Percentiles rank a stretch among this genome's conserved stretches.
Evolutionary conservation across 306 rosid species (phyloP).

Genomic region (Cicer yamashitae): DNA sequence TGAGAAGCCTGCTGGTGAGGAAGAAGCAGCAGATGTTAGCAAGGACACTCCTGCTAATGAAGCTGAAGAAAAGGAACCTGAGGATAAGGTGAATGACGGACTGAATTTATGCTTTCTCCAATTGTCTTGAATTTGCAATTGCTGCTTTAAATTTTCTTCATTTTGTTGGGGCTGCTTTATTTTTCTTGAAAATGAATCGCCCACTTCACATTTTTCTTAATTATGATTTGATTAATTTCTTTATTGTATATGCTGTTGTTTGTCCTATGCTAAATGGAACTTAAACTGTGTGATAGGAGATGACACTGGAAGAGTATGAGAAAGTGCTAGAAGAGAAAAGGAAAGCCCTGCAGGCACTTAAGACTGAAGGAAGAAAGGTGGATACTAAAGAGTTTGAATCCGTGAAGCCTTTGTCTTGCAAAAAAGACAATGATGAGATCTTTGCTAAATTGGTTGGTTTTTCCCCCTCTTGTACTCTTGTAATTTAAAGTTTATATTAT

Average conservation of each 20-base stretch:
- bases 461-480: neutral
- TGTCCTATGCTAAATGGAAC: conserved; percentile 21
- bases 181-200: neutral
- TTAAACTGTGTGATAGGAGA: conserved; percentile 62
- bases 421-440: conserved; percentile 77
- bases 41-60: no score
- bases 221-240: no score
- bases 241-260: neutral
- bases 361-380: conserved; percentile 85
- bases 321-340: conserved; percentile 86
- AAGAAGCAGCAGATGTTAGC: no score
- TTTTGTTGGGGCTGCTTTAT: conserved; percentile 1
- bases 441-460: conserved; percentile 76
- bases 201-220: no score
- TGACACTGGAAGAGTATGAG: conserved; percentile 96
- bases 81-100: no score
- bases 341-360: conserved; percentile 74
- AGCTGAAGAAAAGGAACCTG: no score
- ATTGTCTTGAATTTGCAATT: no score
- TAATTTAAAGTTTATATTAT: neutral
- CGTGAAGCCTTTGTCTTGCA: conserved; percentile 86
- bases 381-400: conserved; percentile 79
- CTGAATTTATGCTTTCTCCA: no score
- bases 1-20: no score
- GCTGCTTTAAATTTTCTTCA: no score